Percentiles rank a stretch among this genome's conserved stretches.
phyloP scores from a whole-genome alignment of 2,329 filamentous ascomycete genomes.

The Paecilomyces sp. region DNA sequence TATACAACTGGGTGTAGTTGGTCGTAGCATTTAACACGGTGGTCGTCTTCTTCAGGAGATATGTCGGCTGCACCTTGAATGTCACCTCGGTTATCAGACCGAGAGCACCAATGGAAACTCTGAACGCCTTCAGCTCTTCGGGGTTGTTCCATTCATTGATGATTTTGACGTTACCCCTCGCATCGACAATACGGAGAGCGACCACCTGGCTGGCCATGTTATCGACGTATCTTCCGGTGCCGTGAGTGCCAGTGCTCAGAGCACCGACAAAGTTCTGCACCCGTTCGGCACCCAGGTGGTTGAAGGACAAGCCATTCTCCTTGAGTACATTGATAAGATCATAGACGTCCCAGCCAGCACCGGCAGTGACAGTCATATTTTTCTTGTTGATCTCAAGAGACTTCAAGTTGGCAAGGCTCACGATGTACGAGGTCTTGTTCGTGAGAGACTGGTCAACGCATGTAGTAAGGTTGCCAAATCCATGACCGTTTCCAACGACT shows the following conservation, averaged over 20 bases:
- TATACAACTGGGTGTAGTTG: conserved; percentile 8
- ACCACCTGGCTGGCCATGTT: conserved; percentile 1
- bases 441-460: conserved; percentile 8
- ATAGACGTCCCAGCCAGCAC: conserved; percentile 14
- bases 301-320: conserved; percentile 8
- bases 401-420: conserved; percentile 10
- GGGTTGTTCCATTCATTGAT: conserved; percentile 7
- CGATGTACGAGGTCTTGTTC: conserved; percentile 10
- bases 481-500: conserved; percentile 13
- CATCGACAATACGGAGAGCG: conserved; percentile 11
- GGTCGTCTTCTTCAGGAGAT: conserved; percentile 8
- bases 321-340: conserved; percentile 11
- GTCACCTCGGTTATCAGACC: conserved; percentile 13
- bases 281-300: conserved; percentile 10
- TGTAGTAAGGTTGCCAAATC: conserved; percentile 13
- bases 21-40: conserved; percentile 8
- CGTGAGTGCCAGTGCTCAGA: conserved; percentile 12
- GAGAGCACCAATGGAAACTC: conserved; percentile 12
- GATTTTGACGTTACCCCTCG: conserved; percentile 7
- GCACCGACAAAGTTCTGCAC: conserved; percentile 15
- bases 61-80: conserved; percentile 10
- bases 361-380: conserved; percentile 11
- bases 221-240: conserved; percentile 6
- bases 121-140: conserved; percentile 12
- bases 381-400: conserved; percentile 9